Base-by-base conservation (phyloP, 2,329 filamentous ascomycete genomes). In the Curvularia eragrostidis region DNA sequence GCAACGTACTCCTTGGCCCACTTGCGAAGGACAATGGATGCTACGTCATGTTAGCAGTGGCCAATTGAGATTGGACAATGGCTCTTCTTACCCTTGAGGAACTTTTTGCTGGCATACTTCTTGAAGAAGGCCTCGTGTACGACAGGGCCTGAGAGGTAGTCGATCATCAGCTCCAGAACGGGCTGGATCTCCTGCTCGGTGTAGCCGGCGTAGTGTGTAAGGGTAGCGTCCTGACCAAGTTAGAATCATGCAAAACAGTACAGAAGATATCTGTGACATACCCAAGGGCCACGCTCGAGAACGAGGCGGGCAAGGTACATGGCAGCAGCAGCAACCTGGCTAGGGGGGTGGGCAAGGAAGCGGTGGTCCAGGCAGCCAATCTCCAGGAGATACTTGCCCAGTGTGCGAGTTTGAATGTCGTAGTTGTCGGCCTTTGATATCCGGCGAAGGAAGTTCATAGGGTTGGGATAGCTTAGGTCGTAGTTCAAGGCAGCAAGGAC, bases 401-500 rank as follows among this genome's bases (percentile, higher is more conserved):
- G 87, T 46, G 95, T 99, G 71, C 95, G 91, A 60, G 93, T 97
- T 78, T 97, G 92, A 72, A 98, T 97, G 79, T 99, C 94, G 80
- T 99, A 99, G 83, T 96, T 95, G 81, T 99, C 96, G 73, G 95
- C 96, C 84, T 99, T 99, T 61, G 94, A 98, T 79, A 99, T 97
- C 67, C 96, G 91, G 65, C 95, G 91, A 60, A 99, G 87, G 82
- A 99, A 99, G 85, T 99, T 99, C 95, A 99, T 99, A 21, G 95
- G 95, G 80, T 99, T 99, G 55, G 95, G 95, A 75, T 97, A 99
- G 82, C 93, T 97, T 64, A 99, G 87, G 76, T 99, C 94, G 78
- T 97, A 99, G 81, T 97, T 90, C 61, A 99, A 86, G 5, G 93
- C 93, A 65, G 87, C 87, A 51, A 99, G 88, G 65, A 99, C 89